These are phyloP conservation scores for Ceratonia siliqua DNA, from an alignment of 306 rosid genomes.

Conservation along the genomic window DNA sequence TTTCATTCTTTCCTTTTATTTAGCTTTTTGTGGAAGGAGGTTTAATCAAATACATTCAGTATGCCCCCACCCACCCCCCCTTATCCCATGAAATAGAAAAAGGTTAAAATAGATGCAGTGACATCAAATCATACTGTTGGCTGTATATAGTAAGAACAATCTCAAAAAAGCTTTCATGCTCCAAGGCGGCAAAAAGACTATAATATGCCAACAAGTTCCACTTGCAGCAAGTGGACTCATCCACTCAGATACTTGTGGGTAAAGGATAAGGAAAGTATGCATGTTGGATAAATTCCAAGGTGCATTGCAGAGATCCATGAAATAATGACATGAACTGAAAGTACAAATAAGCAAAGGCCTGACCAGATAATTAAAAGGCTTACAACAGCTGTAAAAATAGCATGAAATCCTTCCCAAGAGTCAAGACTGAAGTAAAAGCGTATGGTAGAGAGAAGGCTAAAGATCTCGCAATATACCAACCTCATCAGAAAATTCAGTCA, in stretches of 20 bases:
- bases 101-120: too few species aligned
- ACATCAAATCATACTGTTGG: neutral
- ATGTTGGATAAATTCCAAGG: too few species aligned
- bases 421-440: neutral
- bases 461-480: constrained; percentile 35
- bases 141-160: neutral
- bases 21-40: too few species aligned
- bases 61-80: too few species aligned
- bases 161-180: neutral
- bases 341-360: neutral
- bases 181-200: neutral
- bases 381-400: neutral
- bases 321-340: neutral
- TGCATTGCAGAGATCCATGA: neutral
- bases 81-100: neutral
- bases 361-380: neutral
- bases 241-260: neutral
- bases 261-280: neutral
- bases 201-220: neutral
- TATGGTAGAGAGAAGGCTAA: neutral
- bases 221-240: neutral
- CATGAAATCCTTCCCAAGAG: neutral
- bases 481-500: constrained; percentile 56
- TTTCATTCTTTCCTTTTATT: neutral
- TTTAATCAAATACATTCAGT: too few species aligned